Percentiles rank a stretch among this genome's conserved stretches.
Evolutionary conservation across 2,329 filamentous ascomycete genomes (phyloP).

Genomic region (Zopfia rhizophila): DNA sequence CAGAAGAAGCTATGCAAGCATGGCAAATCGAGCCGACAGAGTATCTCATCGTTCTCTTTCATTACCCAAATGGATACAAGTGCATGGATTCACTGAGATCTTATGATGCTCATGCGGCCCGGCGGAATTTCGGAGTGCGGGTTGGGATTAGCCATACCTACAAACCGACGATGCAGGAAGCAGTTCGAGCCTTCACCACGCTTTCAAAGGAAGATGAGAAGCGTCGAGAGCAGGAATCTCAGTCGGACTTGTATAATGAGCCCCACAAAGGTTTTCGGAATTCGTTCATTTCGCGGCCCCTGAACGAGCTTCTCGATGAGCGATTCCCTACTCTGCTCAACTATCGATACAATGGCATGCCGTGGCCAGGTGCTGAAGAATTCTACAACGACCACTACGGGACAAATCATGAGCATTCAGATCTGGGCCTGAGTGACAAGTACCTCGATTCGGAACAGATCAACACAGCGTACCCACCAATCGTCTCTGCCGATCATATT

Average conservation of each 20-base stretch:
- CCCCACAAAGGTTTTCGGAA: slow-evolving; percentile 58
- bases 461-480: slow-evolving; percentile 51
- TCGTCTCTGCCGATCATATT: slow-evolving; percentile 65
- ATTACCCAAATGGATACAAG: slow-evolving; percentile 71
- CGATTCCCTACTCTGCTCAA: slow-evolving; percentile 72
- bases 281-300: slow-evolving; percentile 76
- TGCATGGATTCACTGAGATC: slow-evolving; percentile 65
- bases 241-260: slow-evolving; percentile 11
- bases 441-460: slow-evolving; percentile 51
- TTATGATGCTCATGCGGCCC: slow-evolving; percentile 48
- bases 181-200: slow-evolving; percentile 62
- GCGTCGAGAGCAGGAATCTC: slow-evolving; percentile 32
- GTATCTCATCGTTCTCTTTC: slow-evolving; percentile 79
- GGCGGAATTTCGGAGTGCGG: slow-evolving; percentile 65
- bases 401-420: slow-evolving; percentile 32
- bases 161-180: slow-evolving; percentile 72
- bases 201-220: slow-evolving; percentile 45
- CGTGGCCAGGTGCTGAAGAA: slow-evolving; percentile 75
- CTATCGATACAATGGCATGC: slow-evolving; percentile 64
- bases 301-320: slow-evolving; percentile 74
- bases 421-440: slow-evolving; percentile 51
- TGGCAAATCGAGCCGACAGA: slow-evolving; percentile 76
- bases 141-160: slow-evolving; percentile 77
- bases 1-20: slow-evolving; percentile 77
- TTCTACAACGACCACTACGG: slow-evolving; percentile 63